Conservation (phyloP, 2,329 filamentous ascomycete genomes). For the Colletotrichum cuscutae region DNA sequence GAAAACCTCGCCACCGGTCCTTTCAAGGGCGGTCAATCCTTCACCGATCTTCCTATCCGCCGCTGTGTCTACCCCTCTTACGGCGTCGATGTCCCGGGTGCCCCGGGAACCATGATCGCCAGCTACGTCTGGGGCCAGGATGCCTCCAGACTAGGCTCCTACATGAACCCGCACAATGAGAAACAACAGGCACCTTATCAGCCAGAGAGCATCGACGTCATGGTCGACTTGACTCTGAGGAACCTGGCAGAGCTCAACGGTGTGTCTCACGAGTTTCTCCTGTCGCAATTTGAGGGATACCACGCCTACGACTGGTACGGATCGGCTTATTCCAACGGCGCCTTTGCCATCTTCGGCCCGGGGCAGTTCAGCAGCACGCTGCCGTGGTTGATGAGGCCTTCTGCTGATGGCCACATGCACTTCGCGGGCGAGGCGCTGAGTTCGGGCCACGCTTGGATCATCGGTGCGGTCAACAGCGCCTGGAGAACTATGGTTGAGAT, state of each 20-base stretch:
- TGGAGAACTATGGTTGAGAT: constrained; percentile 39
- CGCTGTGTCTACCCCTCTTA: constrained; percentile 47
- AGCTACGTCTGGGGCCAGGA: constrained; percentile 41
- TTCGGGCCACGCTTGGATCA: constrained; percentile 40
- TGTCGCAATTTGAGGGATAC: constrained; percentile 34
- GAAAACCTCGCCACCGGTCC: constrained; percentile 37
- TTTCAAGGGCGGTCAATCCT: constrained; percentile 40
- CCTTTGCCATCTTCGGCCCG: constrained; percentile 40
- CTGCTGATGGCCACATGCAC: constrained; percentile 39
- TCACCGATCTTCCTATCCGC: constrained; percentile 44
- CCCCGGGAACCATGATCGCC: constrained; percentile 40
- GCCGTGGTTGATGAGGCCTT: constrained; percentile 39
- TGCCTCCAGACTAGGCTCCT: constrained; percentile 38
- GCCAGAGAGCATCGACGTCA: constrained; percentile 30
- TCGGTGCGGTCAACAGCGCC: constrained; percentile 40
- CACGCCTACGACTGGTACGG: constrained; percentile 40
- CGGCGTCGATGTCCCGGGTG: constrained; percentile 36
- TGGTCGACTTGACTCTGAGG: constrained; percentile 37
- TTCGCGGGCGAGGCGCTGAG: constrained; percentile 42
- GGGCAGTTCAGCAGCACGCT: constrained; percentile 38
- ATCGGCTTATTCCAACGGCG: constrained; percentile 38
- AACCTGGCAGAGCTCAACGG: constrained; percentile 38
- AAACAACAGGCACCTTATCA: constrained; percentile 33
- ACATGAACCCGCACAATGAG: constrained; percentile 38
- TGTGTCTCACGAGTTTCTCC: constrained; percentile 37